Conservation (phyloP, 768 basidiomycete species). For the Mycena indigotica region DNA sequence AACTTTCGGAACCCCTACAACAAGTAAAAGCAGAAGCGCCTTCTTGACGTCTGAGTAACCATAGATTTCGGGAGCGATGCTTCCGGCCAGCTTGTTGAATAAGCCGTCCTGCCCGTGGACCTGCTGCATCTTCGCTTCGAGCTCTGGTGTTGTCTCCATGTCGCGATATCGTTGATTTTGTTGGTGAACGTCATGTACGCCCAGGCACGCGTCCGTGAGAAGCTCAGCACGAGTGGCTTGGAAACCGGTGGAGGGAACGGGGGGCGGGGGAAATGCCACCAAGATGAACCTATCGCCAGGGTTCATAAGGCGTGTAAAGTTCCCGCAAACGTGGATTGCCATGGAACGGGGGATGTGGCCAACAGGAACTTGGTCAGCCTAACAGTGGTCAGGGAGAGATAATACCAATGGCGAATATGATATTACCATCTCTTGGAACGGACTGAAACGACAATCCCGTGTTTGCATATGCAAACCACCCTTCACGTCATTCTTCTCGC, state of each 20-base stretch:
- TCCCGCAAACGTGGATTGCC: conserved; percentile 94
- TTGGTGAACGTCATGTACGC: conserved; percentile 87
- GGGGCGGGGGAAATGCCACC: conserved; percentile 98
- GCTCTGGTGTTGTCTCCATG: conserved; percentile 89
- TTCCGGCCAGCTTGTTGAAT: conserved; percentile 85
- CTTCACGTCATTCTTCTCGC: conserved; percentile 81
- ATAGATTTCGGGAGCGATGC: conserved; percentile 98
- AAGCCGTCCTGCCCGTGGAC: conserved; percentile 76
- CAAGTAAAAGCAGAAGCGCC: conserved; percentile 85
- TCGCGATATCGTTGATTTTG: conserved; percentile 97
- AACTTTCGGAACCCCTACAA: conserved; percentile 94
- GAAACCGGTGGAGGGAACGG: conserved; percentile 96
- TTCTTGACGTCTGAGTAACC: conserved; percentile 98
- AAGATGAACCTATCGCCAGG: conserved; percentile 94
- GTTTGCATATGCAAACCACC: conserved; percentile 98
- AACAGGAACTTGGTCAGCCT: conserved; percentile 99
- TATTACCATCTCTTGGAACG: conserved; percentile 97
- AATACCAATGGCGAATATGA: conserved; percentile 1
- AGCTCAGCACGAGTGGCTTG: conserved; percentile 96
- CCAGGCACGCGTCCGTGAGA: conserved; percentile 95
- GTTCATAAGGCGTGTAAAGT: conserved; percentile 85
- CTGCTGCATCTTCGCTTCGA: conserved; percentile 66
- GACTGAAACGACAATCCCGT: conserved; percentile 92
- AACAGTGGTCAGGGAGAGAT: conserved; percentile 1
- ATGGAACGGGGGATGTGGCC: conserved; percentile 98